Conservation (phyloP, 495 filamentous ascomycete species). For the Penicillium ochrochloron region DNA sequence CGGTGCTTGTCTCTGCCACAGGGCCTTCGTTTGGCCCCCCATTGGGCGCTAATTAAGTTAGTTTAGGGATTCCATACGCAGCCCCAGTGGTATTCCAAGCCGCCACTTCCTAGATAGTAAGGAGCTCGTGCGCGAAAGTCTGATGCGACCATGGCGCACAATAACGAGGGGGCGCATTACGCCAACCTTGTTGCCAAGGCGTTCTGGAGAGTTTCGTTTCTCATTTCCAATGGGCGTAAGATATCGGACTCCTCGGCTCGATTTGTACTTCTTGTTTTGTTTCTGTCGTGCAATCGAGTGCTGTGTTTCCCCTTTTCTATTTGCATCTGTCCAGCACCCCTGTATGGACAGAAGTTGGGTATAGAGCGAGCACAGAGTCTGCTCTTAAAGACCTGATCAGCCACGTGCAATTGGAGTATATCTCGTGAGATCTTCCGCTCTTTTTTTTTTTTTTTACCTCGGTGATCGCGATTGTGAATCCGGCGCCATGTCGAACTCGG, state of each 20-base stretch:
- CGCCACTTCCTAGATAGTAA: constrained; percentile 17
- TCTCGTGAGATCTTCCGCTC: background rate
- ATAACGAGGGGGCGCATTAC: background rate
- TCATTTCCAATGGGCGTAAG: background rate
- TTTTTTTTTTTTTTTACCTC: background rate
- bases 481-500: constrained; percentile 14
- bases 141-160: constrained; percentile 12
- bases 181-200: background rate
- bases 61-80: background rate
- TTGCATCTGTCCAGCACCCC: background rate
- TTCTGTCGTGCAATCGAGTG: background rate
- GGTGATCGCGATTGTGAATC: background rate
- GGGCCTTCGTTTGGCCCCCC: background rate
- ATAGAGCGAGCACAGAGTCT: background rate
- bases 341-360: background rate
- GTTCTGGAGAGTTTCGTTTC: background rate
- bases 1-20: constrained; percentile 5
- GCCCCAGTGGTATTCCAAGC: background rate
- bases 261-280: background rate
- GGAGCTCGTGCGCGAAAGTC: constrained; percentile 20
- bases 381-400: constrained; percentile 2
- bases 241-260: background rate
- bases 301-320: background rate
- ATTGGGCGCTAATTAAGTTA: constrained; percentile 1
- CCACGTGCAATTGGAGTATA: background rate